Base-by-base conservation (phyloP, 257 asterid species). In the Solanum corneliomulleri region DNA sequence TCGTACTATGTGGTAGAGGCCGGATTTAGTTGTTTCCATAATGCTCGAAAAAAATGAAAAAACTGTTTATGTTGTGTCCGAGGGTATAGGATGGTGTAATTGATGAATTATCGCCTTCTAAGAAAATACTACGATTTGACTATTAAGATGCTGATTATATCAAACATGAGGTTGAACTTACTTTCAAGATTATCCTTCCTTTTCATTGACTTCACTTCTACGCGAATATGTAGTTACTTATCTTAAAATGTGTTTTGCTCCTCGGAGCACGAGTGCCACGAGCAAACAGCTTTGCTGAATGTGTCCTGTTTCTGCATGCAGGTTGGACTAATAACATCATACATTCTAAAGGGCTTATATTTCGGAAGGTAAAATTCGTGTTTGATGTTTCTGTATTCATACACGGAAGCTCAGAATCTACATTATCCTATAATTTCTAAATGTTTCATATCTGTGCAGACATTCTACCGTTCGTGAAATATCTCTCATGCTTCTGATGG, bases 381-480 rank as follows among this genome's bases (percentile, higher is more conserved):
- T 9, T 72, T 86, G 85, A 39, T 81, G 31, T 31, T 29, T 49
- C 45, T 29, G 45, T 49, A 20, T 0, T 16, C 69, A 29, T 49
- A 80, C 1, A 80, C 47, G 25, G 60, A 47, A 10, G 3, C 20
- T 80, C 56, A 64, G 20, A 49, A 9, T 80, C 29, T 49, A 18
- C 44, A 5, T 45, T 21, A 45, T 78, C 66, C 25, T 78, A 18
- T 80, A 18, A 29, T 18, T 47, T 80, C 29, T 18, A 80, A 14
- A 47, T 23, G 66, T 70, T 72, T 70, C 83, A 66, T 90, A 76
- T 91, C 86, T 89, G 75, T 23, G 85, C 95, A 96, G 99, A 82
- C 99, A 95, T 88, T 97, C 98, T 39, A 88, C 94, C 21, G 93
- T 95, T 87, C 98, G 99, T 37, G 99, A 97, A 89, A 90, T 97